Percentiles rank a stretch among this genome's conserved stretches.
phyloP scores from a whole-genome alignment of 768 basidiomycete species.

The Hypholoma sublateritium region DNA sequence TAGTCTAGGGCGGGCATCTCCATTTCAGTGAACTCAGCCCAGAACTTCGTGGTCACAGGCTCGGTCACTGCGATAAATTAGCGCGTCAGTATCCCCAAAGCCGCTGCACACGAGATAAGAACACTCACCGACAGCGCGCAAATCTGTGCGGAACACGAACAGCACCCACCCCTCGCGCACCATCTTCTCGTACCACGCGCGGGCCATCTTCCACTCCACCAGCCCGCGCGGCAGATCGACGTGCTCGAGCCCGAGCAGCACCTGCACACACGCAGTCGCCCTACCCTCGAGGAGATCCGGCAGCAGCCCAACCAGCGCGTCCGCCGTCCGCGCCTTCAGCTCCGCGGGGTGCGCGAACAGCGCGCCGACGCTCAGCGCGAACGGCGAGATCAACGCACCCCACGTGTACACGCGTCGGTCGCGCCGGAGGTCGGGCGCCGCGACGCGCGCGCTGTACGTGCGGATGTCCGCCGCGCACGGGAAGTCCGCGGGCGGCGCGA shows the following conservation, averaged over 20 bases:
- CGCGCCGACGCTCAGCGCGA: slow-evolving; percentile 8
- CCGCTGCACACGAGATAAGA: not conserved
- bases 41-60: no score
- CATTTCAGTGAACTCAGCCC: no score
- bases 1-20: no score
- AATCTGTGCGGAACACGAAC: slow-evolving; percentile 15
- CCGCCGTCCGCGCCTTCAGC: not conserved
- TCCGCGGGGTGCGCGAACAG: slow-evolving; percentile 10
- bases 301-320: not conserved
- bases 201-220: slow-evolving; percentile 18
- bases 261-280: not conserved
- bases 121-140: slow-evolving; percentile 9
- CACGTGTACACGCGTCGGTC: not conserved
- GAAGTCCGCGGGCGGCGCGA: not conserved
- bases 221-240: slow-evolving; percentile 9
- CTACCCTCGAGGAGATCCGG: slow-evolving; percentile 1
- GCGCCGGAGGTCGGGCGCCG: not conserved
- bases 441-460: slow-evolving; percentile 3
- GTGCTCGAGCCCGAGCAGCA: slow-evolving; percentile 4
- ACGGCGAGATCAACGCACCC: slow-evolving; percentile 4
- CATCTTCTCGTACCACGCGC: slow-evolving; percentile 18
- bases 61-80: not conserved
- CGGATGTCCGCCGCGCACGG: slow-evolving; percentile 2
- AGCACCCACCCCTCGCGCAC: slow-evolving; percentile 17
- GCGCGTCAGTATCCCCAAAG: not conserved